Conservation (phyloP, 495 filamentous ascomycete genomes). For the Cercophora scortea region DNA sequence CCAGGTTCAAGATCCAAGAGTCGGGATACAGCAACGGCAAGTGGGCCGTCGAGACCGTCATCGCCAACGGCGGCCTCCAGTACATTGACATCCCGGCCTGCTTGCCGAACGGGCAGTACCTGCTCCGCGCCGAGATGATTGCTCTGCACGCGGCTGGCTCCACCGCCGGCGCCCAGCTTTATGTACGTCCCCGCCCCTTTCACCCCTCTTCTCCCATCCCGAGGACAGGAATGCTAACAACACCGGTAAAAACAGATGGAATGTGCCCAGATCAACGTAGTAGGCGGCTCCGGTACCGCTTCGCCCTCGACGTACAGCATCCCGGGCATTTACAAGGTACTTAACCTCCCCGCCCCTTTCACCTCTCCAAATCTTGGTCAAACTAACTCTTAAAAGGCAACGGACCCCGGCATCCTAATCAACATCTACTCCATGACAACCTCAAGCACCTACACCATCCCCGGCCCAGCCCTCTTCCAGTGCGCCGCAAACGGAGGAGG, state of each 20-base stretch:
- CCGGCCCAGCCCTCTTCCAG: constrained; percentile 23
- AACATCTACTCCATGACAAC: constrained; percentile 31
- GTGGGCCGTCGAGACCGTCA: constrained; percentile 38
- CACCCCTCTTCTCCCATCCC: too few relatives aligned
- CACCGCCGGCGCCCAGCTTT: constrained; percentile 39
- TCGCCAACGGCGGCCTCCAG: constrained; percentile 35
- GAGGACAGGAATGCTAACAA: too few relatives aligned
- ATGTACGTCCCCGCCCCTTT: constrained; percentile 2
- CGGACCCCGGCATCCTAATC: constrained; percentile 28
- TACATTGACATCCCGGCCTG: constrained; percentile 38
- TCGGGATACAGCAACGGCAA: constrained; percentile 22
- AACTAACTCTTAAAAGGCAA: constrained; percentile 2
- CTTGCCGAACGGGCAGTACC: constrained; percentile 34
- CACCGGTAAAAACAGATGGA: constrained; percentile 29
- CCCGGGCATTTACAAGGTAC: constrained; percentile 35
- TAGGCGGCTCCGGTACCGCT: constrained; percentile 29
- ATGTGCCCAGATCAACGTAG: constrained; percentile 42
- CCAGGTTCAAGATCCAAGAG: constrained; percentile 24
- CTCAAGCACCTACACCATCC: constrained; percentile 23
- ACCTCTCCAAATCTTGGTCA: too few relatives aligned
- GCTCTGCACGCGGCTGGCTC: constrained; percentile 38
- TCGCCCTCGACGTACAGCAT: constrained; percentile 31
- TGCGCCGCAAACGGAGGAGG: constrained; percentile 17
- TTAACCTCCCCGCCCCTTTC: too few relatives aligned
- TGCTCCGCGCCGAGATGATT: constrained; percentile 34